Evolutionary conservation across 768 basidiomycete genomes (phyloP).

Genomic region (Gloeopeniophorella convolvens): DNA sequence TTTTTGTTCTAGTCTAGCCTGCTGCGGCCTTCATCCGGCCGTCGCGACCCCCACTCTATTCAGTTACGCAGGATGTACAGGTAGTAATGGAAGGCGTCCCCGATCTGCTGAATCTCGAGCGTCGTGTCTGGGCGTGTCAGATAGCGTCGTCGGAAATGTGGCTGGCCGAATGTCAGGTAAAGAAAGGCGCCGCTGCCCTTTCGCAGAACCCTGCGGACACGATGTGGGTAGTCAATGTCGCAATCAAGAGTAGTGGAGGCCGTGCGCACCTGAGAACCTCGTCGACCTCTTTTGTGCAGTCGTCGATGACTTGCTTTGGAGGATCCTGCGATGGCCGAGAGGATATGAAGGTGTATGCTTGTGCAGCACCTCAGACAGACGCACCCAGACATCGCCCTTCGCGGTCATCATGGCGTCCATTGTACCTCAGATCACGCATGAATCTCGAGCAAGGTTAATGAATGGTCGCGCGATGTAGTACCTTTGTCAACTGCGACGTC

Average conservation of each 20-base stretch:
- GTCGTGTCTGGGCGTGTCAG: constrained; percentile 49
- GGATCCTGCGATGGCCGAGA: constrained; percentile 48
- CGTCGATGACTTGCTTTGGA: constrained; percentile 57
- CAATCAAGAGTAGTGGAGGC: background rate
- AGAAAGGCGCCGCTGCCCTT: constrained; percentile 54
- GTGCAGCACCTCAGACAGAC: background rate
- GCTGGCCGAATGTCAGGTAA: constrained; percentile 85
- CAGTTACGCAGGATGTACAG: constrained; percentile 56
- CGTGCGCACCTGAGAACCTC: constrained; percentile 59
- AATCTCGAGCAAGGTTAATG: background rate
- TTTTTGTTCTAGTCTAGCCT: constrained; percentile 60
- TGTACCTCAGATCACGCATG: constrained; percentile 39
- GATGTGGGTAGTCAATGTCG: background rate
- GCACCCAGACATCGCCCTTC: constrained; percentile 77
- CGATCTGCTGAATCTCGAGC: constrained; percentile 63
- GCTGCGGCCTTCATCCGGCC: background rate
- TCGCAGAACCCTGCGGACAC: constrained; percentile 49
- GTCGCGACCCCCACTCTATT: background rate
- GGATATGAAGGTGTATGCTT: background rate
- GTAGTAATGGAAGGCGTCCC: constrained; percentile 81
- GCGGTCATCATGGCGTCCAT: constrained; percentile 90
- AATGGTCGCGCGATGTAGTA: constrained; percentile 14
- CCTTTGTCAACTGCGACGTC: constrained; percentile 86
- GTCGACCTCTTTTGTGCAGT: constrained; percentile 71
- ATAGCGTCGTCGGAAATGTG: constrained; percentile 75